A percentile compares a stretch with the other conserved stretches of the same genome.
Conservation (phyloP, 192 early-diverging fungal genomes). For the Linnemannia exigua region DNA sequence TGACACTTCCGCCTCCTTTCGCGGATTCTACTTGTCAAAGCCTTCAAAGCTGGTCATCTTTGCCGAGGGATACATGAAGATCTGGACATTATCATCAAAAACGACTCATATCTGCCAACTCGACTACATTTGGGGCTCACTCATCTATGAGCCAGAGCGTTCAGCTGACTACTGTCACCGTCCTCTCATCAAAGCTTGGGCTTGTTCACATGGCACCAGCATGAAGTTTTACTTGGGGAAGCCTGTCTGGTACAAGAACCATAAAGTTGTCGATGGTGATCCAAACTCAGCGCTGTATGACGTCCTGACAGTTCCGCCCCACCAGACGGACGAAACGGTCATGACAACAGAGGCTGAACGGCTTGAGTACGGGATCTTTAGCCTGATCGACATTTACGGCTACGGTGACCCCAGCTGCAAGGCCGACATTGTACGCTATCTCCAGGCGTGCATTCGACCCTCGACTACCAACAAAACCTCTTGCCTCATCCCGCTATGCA, state of each 20-base stretch:
- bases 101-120: neutral
- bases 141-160: neutral
- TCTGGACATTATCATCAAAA: constrained; percentile 2
- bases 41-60: constrained; percentile 14
- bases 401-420: neutral
- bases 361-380: neutral
- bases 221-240: neutral
- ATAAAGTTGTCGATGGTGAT: neutral
- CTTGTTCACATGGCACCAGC: neutral
- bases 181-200: neutral
- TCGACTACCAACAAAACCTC: neutral
- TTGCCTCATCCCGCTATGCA: neutral
- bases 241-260: neutral
- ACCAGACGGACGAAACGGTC: neutral
- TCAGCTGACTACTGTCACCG: neutral
- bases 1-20: neutral
- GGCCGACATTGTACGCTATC: neutral
- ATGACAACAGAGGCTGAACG: neutral
- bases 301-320: neutral
- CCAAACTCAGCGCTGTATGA: neutral
- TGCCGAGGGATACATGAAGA: neutral
- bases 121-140: neutral
- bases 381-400: neutral
- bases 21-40: neutral
- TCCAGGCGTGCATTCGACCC: neutral